These are phyloP conservation scores for Pythium dissotocum DNA, from an alignment of 352 stramenopile species.

Conservation along the genomic window DNA sequence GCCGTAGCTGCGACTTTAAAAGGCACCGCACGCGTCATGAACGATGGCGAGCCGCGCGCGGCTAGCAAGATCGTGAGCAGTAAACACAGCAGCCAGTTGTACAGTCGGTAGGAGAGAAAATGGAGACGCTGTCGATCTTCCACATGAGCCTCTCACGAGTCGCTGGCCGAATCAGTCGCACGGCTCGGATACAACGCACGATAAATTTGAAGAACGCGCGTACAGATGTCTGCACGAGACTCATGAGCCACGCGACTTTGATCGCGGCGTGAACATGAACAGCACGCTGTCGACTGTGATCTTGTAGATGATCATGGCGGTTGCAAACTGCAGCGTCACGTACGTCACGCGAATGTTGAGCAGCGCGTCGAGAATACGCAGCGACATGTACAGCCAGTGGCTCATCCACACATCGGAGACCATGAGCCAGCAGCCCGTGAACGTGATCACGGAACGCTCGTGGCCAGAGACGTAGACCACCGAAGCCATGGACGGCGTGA, in stretches of 20 bases:
- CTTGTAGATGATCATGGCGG: slow-evolving; percentile 33
- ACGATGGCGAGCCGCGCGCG: slow-evolving; percentile 33
- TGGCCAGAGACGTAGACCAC: slow-evolving; percentile 36
- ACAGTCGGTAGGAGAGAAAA: slow-evolving; percentile 64
- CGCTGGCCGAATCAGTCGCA: slow-evolving; percentile 37
- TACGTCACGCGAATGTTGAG: slow-evolving; percentile 44
- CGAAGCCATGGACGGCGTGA: slow-evolving; percentile 40
- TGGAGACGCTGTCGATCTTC: slow-evolving; percentile 42
- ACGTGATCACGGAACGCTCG: slow-evolving; percentile 40
- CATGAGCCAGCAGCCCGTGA: slow-evolving; percentile 52
- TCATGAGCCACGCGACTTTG: slow-evolving; percentile 59
- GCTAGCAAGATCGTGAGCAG: slow-evolving; percentile 40
- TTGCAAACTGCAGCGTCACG: neutral
- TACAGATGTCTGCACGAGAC: slow-evolving; percentile 38
- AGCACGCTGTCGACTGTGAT: slow-evolving; percentile 51
- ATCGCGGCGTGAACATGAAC: slow-evolving; percentile 47
- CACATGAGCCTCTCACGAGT: slow-evolving; percentile 41
- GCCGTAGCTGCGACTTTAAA: slow-evolving; percentile 37
- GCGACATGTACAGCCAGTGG: slow-evolving; percentile 56
- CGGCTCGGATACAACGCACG: slow-evolving; percentile 30
- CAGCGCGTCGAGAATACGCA: slow-evolving; percentile 52
- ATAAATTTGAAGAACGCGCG: slow-evolving; percentile 35
- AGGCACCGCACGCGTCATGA: slow-evolving; percentile 38
- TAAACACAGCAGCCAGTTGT: slow-evolving; percentile 45
- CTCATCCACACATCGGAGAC: slow-evolving; percentile 63